phyloP scores from a whole-genome alignment of 1,139 yeast species.

The Nakaseomyces uthaithaninus region DNA sequence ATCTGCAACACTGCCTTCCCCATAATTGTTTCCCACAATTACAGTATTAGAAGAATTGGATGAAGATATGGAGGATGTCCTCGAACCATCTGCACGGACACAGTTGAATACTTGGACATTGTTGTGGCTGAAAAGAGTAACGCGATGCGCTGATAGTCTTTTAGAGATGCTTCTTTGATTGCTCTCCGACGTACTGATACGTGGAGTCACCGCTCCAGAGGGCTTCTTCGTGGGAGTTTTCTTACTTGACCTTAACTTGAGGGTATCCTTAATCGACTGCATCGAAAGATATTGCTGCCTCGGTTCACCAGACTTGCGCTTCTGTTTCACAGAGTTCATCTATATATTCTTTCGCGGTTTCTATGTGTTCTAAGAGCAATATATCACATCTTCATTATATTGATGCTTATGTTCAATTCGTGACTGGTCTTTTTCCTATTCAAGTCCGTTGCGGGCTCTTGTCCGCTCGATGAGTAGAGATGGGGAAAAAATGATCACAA shows the following conservation, averaged over 20 bases:
- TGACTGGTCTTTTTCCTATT: too few species aligned
- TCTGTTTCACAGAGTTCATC: slow-evolving; percentile 4
- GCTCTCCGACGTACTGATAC: background rate
- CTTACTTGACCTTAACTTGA: slow-evolving; percentile 1
- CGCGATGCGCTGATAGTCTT: slow-evolving; percentile 28
- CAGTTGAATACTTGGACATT: slow-evolving; percentile 24
- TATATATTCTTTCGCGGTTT: too few species aligned
- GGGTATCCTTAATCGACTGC: slow-evolving; percentile 6
- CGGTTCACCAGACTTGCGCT: background rate
- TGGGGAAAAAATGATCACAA: too few species aligned
- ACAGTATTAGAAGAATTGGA: slow-evolving; percentile 9
- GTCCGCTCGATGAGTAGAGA: too few species aligned
- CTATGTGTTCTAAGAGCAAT: too few species aligned
- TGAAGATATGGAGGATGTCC: slow-evolving; percentile 15
- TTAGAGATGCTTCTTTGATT: slow-evolving; percentile 10
- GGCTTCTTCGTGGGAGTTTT: background rate
- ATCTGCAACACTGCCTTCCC: slow-evolving; percentile 9
- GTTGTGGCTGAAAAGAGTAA: slow-evolving; percentile 24
- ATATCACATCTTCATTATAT: too few species aligned
- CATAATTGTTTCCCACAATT: background rate
- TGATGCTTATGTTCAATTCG: too few species aligned
- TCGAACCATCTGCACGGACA: slow-evolving; percentile 1
- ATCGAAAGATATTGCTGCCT: slow-evolving; percentile 2
- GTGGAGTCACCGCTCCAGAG: background rate
- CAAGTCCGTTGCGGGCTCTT: too few species aligned